Base-by-base conservation (phyloP, 2,329 filamentous ascomycete genomes). In the Leptodontidium sp. region DNA sequence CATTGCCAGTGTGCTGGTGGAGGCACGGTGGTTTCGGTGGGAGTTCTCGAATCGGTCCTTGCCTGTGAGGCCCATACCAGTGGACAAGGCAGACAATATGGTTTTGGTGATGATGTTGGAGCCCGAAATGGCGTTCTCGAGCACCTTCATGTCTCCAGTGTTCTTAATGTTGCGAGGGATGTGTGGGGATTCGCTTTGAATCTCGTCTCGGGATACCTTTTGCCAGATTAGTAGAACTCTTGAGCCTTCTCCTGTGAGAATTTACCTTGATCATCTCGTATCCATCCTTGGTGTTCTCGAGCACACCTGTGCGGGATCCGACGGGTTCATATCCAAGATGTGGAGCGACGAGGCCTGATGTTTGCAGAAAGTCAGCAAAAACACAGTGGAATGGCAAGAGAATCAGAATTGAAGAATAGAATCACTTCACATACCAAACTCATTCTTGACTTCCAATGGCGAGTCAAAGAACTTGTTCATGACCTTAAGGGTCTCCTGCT, bases 381-480 rank as follows among this genome's bases (percentile, higher is more conserved):
- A 38, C 8, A 38, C 52, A 8, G 15, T 6, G 45, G n/a, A 17
- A 47, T n/a, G 15, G 14, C 6, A 17, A 47, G 15, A 47, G 45
- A 17, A 47, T n/a, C 12, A 17, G 15, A n/a, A 17, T 1, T 7
- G 6, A 21, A 17, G 8, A 47, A 47, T 6, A 2, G n/a, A 17
- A 47, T 47, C 45, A 1, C 2, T 6, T 50, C 4, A 45, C 38
- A 5, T 26, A 59, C 55, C 62, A 72, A 83, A 86, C 75, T 87
- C 82, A 75, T 87, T 87, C 83, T 87, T 87, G 52, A 79, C 81
- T 78, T 87, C 85, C 17, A 86, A 76, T 0, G 85, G 84, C 0
- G 82, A 77, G 40, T 82, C 82, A 70, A 87, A 88, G 81, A 87
- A 88, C 64, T 83, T 82, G 75, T 86, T 79, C 86, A 87, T 88